Conservation (phyloP, 139 green algal genomes). For the Eudorina sp. region DNA sequence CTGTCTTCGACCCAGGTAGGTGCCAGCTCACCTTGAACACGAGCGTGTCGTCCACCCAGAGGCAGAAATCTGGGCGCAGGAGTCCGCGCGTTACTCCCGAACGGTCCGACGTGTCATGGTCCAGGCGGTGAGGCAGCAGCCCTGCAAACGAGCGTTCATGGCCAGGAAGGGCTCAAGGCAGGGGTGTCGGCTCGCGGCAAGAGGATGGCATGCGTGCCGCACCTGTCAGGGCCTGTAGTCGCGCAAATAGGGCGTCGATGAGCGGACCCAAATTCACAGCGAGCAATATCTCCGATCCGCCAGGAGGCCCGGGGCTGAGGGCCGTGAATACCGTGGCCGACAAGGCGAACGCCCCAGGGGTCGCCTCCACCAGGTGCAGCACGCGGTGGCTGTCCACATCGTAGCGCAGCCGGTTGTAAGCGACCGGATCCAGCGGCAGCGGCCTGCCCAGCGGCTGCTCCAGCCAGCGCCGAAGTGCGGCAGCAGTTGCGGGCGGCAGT, state of each 20-base stretch:
- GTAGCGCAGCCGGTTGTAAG: background rate
- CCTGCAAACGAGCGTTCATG: slow-evolving; percentile 30
- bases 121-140: slow-evolving; percentile 19
- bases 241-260: background rate
- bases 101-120: background rate
- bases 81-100: background rate
- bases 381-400: background rate
- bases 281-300: background rate
- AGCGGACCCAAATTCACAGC: background rate
- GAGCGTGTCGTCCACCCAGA: slow-evolving; percentile 26
- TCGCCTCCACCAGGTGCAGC: background rate
- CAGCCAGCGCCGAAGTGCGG: slow-evolving; percentile 3
- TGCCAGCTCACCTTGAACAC: slow-evolving; percentile 29
- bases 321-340: background rate
- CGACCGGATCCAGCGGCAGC: background rate
- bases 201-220: background rate
- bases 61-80: slow-evolving; percentile 8
- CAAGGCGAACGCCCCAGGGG: background rate
- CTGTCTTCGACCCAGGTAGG: background rate
- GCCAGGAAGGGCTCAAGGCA: slow-evolving; percentile 2
- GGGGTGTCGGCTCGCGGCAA: background rate
- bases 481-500: background rate
- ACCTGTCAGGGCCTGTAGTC: slow-evolving; percentile 8
- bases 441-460: slow-evolving; percentile 15
- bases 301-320: background rate